These are phyloP conservation scores for Asparagopsis taxiformis DNA, from an alignment of 31 red algal species.

Conservation along the genomic window DNA sequence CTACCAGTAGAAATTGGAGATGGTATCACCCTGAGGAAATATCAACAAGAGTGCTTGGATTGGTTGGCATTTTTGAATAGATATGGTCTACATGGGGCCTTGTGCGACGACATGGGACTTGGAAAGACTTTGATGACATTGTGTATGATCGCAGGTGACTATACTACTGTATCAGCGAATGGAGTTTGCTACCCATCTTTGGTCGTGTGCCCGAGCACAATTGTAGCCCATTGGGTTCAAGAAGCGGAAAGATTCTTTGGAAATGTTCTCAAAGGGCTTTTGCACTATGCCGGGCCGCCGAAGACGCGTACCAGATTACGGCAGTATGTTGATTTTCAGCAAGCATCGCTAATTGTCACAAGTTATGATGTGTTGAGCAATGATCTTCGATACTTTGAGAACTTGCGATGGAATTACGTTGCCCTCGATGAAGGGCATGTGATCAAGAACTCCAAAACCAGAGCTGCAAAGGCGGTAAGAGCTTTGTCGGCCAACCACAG, in stretches of 20 bases:
- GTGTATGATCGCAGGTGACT: conserved; percentile 89
- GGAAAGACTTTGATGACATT: conserved; percentile 99
- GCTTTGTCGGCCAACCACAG: conserved; percentile 70
- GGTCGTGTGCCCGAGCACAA: conserved; percentile 87
- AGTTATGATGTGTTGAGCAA: conserved; percentile 89
- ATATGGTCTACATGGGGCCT: conserved; percentile 91
- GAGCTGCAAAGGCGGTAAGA: conserved; percentile 81
- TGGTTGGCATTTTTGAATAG: conserved; percentile 94
- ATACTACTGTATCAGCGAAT: conserved; percentile 11
- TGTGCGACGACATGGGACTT: conserved; percentile 99
- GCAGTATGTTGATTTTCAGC: conserved; percentile 4
- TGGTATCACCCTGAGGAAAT: conserved; percentile 78
- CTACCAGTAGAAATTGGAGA: conserved; percentile 77
- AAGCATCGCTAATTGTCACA: conserved; percentile 74
- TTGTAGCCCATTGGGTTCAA: conserved; percentile 92
- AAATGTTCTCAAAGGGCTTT: conserved; percentile 47
- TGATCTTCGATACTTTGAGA: conserved; percentile 72
- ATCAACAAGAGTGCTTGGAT: conserved; percentile 97
- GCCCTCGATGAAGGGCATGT: conserved; percentile 98
- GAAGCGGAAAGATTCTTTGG: conserved; percentile 93
- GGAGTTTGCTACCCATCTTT: conserved; percentile 54
- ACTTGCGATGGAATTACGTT: conserved; percentile 84
- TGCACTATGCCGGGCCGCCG: conserved; percentile 89
- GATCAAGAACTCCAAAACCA: conserved; percentile 97
- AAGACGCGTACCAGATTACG: conserved; percentile 39